Conservation (phyloP, 1,284 basidiomycete genomes). For the Ustilago nuda region DNA sequence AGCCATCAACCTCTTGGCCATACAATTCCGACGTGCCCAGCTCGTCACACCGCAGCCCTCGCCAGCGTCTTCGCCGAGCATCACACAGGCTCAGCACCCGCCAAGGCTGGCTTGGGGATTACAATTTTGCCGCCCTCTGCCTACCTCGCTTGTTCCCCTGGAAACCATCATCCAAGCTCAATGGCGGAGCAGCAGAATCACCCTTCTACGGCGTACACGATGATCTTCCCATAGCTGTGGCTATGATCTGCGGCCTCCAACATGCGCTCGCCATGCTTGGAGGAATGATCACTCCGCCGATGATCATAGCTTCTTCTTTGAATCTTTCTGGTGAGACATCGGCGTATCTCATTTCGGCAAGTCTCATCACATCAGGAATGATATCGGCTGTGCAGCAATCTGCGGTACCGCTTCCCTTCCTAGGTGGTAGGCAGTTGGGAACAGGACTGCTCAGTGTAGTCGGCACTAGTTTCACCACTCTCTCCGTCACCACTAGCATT, state of each 20-base stretch:
- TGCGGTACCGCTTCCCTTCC: constrained; percentile 74
- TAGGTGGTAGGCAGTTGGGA: constrained; percentile 75
- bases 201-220: constrained; percentile 64
- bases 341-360: constrained; percentile 84
- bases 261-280: constrained; percentile 85
- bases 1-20: constrained; percentile 5
- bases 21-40: constrained; percentile 3
- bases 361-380: constrained; percentile 78
- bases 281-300: constrained; percentile 80
- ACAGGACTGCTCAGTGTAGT: constrained; percentile 84
- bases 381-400: constrained; percentile 82
- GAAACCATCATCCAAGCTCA: constrained; percentile 30
- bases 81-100: constrained; percentile 24
- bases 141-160: constrained; percentile 56
- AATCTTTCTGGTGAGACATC: constrained; percentile 71
- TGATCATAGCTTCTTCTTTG: constrained; percentile 73
- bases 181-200: constrained; percentile 24
- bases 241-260: constrained; percentile 72
- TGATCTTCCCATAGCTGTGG: constrained; percentile 53
- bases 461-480: constrained; percentile 85
- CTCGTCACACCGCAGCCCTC: constrained; percentile 18
- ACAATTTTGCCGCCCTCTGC: constrained; percentile 54
- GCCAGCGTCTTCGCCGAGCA: constrained; percentile 9
- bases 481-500: constrained; percentile 78
- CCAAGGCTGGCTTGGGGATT: constrained; percentile 59